Evolutionary conservation across 805 yeast species (phyloP), one percentile per base, ranked within the genome.

Genomic region (Candida lessepsii): DNA sequence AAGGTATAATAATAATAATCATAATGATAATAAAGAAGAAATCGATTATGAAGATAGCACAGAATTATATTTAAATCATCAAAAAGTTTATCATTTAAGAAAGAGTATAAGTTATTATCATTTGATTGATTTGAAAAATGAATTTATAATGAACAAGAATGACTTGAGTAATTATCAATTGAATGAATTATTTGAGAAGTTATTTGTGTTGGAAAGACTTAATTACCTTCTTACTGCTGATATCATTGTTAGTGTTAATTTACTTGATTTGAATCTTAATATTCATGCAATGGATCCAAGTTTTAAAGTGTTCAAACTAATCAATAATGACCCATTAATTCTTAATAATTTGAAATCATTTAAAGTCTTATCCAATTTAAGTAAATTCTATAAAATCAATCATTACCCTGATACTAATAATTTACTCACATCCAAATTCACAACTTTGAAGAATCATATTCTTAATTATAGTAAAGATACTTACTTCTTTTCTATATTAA

Each of bases 71-170:
- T 18, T 30, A n/a, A 35, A 60, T 29, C 64, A 63, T 39, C 67
- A 62, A 28, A 60, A 60, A 37, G 49, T 62, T 18, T 40, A 56
- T 20, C 47, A 61, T 44, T 45, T 58, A 27, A 52, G 57, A 29
- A 44, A 42, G 29, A 53, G 63, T n/a, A 53, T 65, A 17, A 52
- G 64, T 8, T 61, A 50, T 39, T 63, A 50, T 42, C 66, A 61
- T 40, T 44, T 64, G 21, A 58, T 65, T 14, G 53, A 59, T 39
- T 38, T 57, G 21, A 58, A 55, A 14, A 45, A 54, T 23, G 43
- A 42, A 21, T 27, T 31, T 16, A 42, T 35, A 5, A 38, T 33
- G 13, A 50, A 52, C 18, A 53, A 55, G 26, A 52, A 46, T 18
- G 40, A 43, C 29, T 41, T 47, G 2, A 44, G 50, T 2, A 47